Percentiles rank a stretch among this genome's conserved stretches.
Conservation (phyloP, 306 rosid genomes). For the Gillenia trifoliata region DNA sequence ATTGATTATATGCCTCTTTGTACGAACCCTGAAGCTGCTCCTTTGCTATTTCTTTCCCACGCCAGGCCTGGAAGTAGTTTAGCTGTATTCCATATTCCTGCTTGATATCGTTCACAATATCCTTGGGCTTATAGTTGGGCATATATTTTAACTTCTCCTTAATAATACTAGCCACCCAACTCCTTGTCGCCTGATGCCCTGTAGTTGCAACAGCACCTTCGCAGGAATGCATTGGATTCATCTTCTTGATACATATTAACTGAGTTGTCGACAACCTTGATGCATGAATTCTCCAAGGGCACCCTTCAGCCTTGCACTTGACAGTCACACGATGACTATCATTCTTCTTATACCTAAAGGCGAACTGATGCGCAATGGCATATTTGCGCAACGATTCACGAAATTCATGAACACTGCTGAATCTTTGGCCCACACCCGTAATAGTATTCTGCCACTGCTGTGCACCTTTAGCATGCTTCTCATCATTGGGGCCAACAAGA, state of each 20-base stretch:
- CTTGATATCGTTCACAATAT: conserved; percentile 89
- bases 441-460: conserved; percentile 95
- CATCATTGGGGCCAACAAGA: conserved; percentile 36
- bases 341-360: conserved; percentile 91
- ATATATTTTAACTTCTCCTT: conserved; percentile 81
- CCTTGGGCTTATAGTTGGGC: conserved; percentile 96
- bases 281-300: conserved; percentile 99
- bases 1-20: conserved; percentile 84
- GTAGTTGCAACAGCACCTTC: conserved; percentile 84
- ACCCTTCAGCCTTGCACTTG: conserved; percentile 97
- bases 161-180: conserved; percentile 97
- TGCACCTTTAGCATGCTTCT: conserved; percentile 72
- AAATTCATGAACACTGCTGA: conserved; percentile 83
- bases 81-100: conserved; percentile 92
- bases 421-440: conserved; percentile 92
- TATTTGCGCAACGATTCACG: conserved; percentile 90
- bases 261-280: conserved; percentile 92
- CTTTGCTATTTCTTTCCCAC: conserved; percentile 98
- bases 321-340: conserved; percentile 99
- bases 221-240: conserved; percentile 78
- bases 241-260: conserved; percentile 93
- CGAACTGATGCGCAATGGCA: conserved; percentile 96
- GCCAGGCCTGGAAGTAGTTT: conserved; percentile 99
- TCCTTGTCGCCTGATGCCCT: conserved; percentile 98
- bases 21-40: conserved; percentile 99